Conservation (phyloP, 768 basidiomycete genomes). For the Kwoniella dejecticola region DNA sequence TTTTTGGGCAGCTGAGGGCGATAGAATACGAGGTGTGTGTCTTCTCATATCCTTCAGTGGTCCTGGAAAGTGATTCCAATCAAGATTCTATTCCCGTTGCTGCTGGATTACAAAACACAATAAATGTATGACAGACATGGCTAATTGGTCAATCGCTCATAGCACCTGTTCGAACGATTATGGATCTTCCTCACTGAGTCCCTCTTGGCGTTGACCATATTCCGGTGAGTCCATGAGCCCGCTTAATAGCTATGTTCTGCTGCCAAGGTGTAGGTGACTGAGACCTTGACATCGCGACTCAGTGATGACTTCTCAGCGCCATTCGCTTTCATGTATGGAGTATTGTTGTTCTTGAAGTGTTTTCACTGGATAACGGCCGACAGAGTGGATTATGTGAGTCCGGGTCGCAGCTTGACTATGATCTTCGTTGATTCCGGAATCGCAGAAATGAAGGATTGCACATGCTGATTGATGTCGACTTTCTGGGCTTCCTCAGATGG, state of each 20-base stretch:
- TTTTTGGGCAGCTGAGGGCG: constrained; percentile 84
- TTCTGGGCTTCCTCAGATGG: constrained; percentile 94
- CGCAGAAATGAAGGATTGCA: no score
- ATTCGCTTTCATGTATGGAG: constrained; percentile 92
- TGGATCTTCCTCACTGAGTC: constrained; percentile 99
- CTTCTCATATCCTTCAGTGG: background rate
- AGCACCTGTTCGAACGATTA: constrained; percentile 92
- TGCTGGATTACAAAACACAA: no score
- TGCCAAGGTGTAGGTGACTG: background rate
- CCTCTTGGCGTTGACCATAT: constrained; percentile 92
- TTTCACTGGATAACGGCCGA: constrained; percentile 98
- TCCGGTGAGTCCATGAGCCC: constrained; percentile 59
- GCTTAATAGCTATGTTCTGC: background rate
- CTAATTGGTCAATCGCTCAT: no score
- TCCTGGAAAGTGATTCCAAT: background rate
- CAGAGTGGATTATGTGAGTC: constrained; percentile 88
- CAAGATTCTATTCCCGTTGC: background rate
- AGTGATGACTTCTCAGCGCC: constrained; percentile 54
- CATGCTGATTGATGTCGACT: no score
- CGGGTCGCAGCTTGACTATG: background rate
- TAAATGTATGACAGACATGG: no score
- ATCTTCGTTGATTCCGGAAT: background rate
- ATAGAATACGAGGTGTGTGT: constrained; percentile 86
- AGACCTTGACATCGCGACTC: background rate
- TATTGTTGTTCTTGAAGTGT: constrained; percentile 89